Base-by-base conservation (phyloP, 106 monocot genomes). In the Dendrobium catenatum region DNA sequence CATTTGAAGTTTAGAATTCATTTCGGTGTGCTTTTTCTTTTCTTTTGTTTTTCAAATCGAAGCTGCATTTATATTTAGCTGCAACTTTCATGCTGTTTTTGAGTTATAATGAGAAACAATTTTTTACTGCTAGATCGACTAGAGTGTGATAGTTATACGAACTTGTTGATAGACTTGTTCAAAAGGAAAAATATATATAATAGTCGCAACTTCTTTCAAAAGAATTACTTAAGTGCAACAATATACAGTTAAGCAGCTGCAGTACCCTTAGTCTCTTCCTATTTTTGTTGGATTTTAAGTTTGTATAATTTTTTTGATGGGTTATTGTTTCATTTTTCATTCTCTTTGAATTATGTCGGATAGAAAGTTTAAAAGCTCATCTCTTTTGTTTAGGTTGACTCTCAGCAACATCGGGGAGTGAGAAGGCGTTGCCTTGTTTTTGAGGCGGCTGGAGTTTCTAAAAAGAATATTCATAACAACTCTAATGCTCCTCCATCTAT, bases 391-490 rank as follows among this genome's bases (percentile, higher is more conserved):
- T 55, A 98, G 98, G 89, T 77, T 88, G 88, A 91, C 6, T 86
- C 80, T 81, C 93, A 87, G 49, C 88, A 88, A 67, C 85, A 84
- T 74, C 94, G 93, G 76, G 88, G 92, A 44, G 87, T 89, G 77
- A 84, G 87, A 58, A 88, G 98, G 77, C 98, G 98, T 19, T 94
- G 94, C 85, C 81, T 98, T 46, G 82, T 89, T 85, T 94, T 98
- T 91, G 98, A 98, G 73, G 81, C 81, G 75, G 77, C 89, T 75
- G 82, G 80, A 27, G 17, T 46, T 86, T 85, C 82, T 80, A 85
- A 73, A 40, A 84, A 72, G 27, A 87, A 79, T 42, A 22, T 81
- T 17, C 29, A 68, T 15, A 83, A 77, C 29, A 83, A 81, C 26
- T 75, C 78, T 33, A 85, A 73, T 16, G 40, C 37, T 58, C 22